Percentiles rank a stretch among this genome's conserved stretches.
These are phyloP conservation scores for Dalbergia oliveri DNA, from an alignment of 306 rosid genomes.

Conservation along the genomic window DNA sequence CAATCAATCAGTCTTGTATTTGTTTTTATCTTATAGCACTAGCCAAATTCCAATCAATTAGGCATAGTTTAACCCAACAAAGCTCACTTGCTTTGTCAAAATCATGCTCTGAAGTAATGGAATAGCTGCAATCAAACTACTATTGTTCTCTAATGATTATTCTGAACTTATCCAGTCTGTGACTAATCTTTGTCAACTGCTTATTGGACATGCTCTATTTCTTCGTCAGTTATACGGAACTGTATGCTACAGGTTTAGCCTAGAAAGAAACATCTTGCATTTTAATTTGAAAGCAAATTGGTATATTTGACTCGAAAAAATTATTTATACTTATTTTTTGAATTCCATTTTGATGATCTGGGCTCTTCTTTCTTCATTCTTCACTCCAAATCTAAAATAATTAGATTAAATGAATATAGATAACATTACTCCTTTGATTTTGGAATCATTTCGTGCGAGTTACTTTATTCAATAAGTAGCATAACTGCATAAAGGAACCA, in stretches of 20 bases:
- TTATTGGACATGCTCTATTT: neutral
- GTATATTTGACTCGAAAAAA: neutral
- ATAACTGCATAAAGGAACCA: neutral
- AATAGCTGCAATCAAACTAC: slow-evolving; percentile 1
- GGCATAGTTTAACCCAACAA: slow-evolving; percentile 23
- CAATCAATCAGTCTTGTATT: neutral
- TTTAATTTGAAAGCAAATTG: neutral
- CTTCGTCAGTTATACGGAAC: neutral
- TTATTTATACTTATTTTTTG: too few relatives aligned
- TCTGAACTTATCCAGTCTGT: neutral
- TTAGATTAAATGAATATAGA: too few relatives aligned
- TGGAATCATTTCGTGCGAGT: neutral
- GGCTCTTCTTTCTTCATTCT: too few relatives aligned
- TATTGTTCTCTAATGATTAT: neutral
- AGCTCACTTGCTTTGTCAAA: slow-evolving; percentile 5
- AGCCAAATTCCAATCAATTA: neutral
- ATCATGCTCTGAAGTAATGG: neutral
- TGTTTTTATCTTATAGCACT: neutral
- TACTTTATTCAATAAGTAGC: neutral
- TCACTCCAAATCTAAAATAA: too few relatives aligned
- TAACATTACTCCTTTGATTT: too few relatives aligned
- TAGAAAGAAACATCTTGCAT: neutral
- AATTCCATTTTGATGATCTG: too few relatives aligned
- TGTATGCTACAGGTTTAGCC: neutral
- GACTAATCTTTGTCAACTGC: neutral